These are phyloP conservation scores for Ilyonectria sp. DNA, from an alignment of 2,329 filamentous ascomycete genomes.

Conservation along the genomic window DNA sequence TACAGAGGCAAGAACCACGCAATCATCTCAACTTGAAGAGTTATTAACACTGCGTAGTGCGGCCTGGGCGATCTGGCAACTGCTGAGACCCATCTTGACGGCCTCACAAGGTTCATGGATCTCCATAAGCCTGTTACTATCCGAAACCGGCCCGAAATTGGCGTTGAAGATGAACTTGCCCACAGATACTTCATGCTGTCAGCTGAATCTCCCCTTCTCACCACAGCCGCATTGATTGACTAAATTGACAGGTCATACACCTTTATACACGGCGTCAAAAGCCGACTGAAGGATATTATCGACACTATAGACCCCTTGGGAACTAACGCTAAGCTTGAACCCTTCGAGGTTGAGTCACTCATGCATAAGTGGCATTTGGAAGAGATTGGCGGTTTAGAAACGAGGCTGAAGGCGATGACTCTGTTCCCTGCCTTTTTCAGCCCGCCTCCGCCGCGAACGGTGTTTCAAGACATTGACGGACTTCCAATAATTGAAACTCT, in stretches of 20 bases:
- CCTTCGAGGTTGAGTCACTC: conserved; percentile 15
- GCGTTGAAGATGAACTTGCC: conserved; percentile 37
- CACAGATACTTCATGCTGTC: conserved; percentile 40
- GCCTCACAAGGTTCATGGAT: conserved; percentile 42
- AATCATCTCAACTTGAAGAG: not conserved
- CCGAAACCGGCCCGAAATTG: not conserved
- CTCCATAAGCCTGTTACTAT: conserved; percentile 22
- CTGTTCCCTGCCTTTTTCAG: conserved; percentile 41
- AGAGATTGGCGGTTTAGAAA: conserved; percentile 23
- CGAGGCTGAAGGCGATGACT: conserved; percentile 34
- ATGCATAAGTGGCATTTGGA: conserved; percentile 39
- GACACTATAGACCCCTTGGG: not conserved
- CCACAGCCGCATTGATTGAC: not conserved
- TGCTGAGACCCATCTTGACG: conserved; percentile 39
- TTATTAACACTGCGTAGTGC: conserved; percentile 27
- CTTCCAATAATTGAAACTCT: conserved; percentile 23
- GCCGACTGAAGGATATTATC: conserved; percentile 36
- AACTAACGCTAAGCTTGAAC: not conserved
- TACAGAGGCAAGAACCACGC: conserved; percentile 29
- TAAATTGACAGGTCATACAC: conserved; percentile 32
- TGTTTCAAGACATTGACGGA: conserved; percentile 30
- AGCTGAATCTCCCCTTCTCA: not conserved
- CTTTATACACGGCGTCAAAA: conserved; percentile 44
- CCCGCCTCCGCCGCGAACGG: conserved; percentile 2
- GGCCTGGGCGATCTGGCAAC: conserved; percentile 34